Base-by-base conservation (phyloP, 768 basidiomycete species). In the Trametopsis cervina region DNA sequence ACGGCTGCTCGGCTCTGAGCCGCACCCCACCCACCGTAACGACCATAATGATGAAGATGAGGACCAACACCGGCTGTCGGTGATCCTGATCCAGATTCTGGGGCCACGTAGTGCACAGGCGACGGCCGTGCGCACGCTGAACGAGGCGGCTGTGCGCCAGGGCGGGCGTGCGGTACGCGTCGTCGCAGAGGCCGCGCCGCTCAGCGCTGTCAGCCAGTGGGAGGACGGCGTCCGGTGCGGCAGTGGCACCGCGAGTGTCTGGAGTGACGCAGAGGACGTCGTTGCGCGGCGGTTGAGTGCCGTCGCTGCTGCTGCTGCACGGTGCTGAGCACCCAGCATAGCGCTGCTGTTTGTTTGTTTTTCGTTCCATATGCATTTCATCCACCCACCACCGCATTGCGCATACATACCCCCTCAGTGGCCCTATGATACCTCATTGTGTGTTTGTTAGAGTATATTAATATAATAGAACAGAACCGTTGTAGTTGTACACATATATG, bases 161-260 rank as follows among this genome's bases (percentile, higher is more conserved):
- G 57, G 51, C 23, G 59, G 59, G 9, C 42, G 42, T 3, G 54
- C 57, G 37, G 40, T 52, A 40, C 56, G 61, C 17, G 52, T 62
- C 35, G 62, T 59, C 20, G 62, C 59, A 15, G 62, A 63, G 47
- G 36, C 47, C 13, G 62, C 62, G 6, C 62, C 62, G 13, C 22
- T 49, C 7, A 62, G 60, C 20, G 56, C 55, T 11, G 56, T 54
- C n/a, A 50, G 51, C 13, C 62, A 63, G 49, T 63, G 62, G 62
- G 62, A 61, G 54, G 52, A 54, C 20, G 53, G 55, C 11, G 57
- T 60, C 11, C 35, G 60, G 17, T 15, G 15, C 29, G 29, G 29
- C 9, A 33, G 29, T 33, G 55, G 55, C 20, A 59, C 60, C 3
- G 40, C 37, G 25, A 40, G 55, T n/a, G 54, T 63, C 4, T 63